Evolutionary conservation across 257 asterid species (phyloP).

Genomic region (Gynochthodes officinalis): DNA sequence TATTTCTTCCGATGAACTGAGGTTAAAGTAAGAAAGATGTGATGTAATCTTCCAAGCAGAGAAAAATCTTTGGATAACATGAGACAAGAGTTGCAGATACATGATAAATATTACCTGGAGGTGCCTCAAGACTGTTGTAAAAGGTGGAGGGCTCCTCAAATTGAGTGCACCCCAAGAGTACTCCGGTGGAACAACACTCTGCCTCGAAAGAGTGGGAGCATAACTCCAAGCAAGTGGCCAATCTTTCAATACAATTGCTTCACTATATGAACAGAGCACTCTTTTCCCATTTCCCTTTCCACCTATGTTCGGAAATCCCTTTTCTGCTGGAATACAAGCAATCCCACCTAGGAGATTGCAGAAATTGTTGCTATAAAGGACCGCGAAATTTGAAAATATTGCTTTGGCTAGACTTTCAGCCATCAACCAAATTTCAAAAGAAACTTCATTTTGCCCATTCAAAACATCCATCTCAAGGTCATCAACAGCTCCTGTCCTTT

Average conservation of each 20-base stretch:
- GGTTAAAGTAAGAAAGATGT: constrained; percentile 8
- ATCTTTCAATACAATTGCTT: constrained; percentile 74
- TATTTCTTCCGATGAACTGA: constrained; percentile 72
- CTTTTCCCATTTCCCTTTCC: constrained; percentile 71
- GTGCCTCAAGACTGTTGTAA: constrained; percentile 62
- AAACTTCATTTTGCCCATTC: constrained; percentile 63
- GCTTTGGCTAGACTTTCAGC: constrained; percentile 84
- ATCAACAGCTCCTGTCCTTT: constrained; percentile 46
- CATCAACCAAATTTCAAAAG: constrained; percentile 78
- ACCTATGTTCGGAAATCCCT: constrained; percentile 68
- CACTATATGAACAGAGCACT: constrained; percentile 81
- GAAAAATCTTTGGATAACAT: background rate
- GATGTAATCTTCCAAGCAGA: background rate
- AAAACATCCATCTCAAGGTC: constrained; percentile 50
- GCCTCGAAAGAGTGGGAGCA: constrained; percentile 79
- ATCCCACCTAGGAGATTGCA: constrained; percentile 80
- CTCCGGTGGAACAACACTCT: constrained; percentile 84
- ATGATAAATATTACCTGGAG: constrained; percentile 56
- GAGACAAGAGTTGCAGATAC: background rate
- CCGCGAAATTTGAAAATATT: constrained; percentile 76
- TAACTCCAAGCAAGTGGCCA: constrained; percentile 99
- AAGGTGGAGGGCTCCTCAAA: constrained; percentile 89
- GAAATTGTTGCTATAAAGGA: constrained; percentile 82
- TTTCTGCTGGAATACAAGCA: constrained; percentile 92
- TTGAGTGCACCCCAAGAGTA: constrained; percentile 87